phyloP scores from a whole-genome alignment of 768 basidiomycete genomes.

The Astraeus odoratus region DNA sequence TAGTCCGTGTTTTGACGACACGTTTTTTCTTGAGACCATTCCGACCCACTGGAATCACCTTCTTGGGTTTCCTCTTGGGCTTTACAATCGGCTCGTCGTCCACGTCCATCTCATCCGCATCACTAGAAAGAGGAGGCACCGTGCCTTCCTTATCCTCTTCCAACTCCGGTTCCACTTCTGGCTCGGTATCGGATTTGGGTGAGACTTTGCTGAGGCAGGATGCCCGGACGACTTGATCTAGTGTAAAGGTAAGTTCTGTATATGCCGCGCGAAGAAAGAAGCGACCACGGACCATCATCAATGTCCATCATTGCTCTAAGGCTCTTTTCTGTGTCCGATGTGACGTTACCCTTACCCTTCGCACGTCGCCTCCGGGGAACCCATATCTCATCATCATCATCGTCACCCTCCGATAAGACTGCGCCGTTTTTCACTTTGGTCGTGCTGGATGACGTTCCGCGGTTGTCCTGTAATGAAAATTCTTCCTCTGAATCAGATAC shows the following conservation, averaged over 20 bases:
- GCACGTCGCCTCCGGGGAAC: constrained; percentile 18
- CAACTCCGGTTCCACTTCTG: constrained; percentile 23
- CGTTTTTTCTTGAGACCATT: constrained; percentile 75
- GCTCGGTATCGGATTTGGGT: constrained; percentile 10
- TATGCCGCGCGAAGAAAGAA: constrained; percentile 7
- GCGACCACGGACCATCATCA: constrained; percentile 58
- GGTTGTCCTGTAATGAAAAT: constrained; percentile 7
- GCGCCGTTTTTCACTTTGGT: constrained; percentile 40
- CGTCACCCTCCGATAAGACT: constrained; percentile 57
- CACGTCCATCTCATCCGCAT: constrained; percentile 21
- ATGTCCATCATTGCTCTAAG: constrained; percentile 68
- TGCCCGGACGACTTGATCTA: constrained; percentile 22
- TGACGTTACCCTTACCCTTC: constrained; percentile 29
- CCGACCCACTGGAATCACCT: constrained; percentile 60
- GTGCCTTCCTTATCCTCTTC: constrained; percentile 25
- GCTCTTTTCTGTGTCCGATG: constrained; percentile 39
- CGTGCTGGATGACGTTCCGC: constrained; percentile 4
- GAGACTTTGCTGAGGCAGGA: constrained; percentile 13
- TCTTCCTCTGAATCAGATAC: constrained; percentile 29
- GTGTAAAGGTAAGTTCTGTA: constrained; percentile 2
- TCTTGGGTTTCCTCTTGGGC: constrained; percentile 42
- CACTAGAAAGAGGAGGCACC: constrained; percentile 21
- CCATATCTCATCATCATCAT: constrained; percentile 25
- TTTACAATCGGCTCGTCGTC: constrained; percentile 28
- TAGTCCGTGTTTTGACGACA: constrained; percentile 50